Conservation (phyloP, 805 yeast species). For the Nakazawaea siamensis region DNA sequence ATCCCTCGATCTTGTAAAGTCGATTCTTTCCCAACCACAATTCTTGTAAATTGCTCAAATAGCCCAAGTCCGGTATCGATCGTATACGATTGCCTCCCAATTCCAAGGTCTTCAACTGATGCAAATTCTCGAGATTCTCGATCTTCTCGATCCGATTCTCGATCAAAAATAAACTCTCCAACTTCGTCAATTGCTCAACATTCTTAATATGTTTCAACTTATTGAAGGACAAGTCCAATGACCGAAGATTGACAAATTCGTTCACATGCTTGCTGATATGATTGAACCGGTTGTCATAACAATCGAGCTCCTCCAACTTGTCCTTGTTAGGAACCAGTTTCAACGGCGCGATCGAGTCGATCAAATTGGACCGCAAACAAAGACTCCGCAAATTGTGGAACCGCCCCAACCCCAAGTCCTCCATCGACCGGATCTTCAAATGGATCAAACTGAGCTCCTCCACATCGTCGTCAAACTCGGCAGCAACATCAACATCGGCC, state of each 20-base stretch:
- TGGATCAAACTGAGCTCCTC: slow-evolving; percentile 62
- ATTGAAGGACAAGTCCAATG: slow-evolving; percentile 82
- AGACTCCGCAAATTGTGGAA: slow-evolving; percentile 51
- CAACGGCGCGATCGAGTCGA: slow-evolving; percentile 65
- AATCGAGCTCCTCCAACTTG: slow-evolving; percentile 67
- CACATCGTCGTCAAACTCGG: slow-evolving; percentile 46
- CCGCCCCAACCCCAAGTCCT: slow-evolving; percentile 48
- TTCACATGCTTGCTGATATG: slow-evolving; percentile 72
- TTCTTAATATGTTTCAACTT: slow-evolving; percentile 81
- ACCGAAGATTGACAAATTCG: slow-evolving; percentile 46
- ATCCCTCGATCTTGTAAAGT: slow-evolving; percentile 56
- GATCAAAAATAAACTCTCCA: slow-evolving; percentile 74
- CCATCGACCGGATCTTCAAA: slow-evolving; percentile 55
- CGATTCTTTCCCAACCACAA: slow-evolving; percentile 91
- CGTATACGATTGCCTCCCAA: slow-evolving; percentile 82
- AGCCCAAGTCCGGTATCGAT: slow-evolving; percentile 46
- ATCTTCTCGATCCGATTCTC: slow-evolving; percentile 79
- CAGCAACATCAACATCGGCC: slow-evolving; percentile 61
- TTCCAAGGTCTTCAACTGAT: slow-evolving; percentile 61
- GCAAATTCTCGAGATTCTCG: slow-evolving; percentile 45
- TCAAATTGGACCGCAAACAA: slow-evolving; percentile 76
- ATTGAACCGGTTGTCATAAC: slow-evolving; percentile 85
- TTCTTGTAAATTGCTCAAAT: slow-evolving; percentile 53
- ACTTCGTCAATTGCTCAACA: slow-evolving; percentile 48
- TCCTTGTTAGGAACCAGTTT: slow-evolving; percentile 45